Conservation (phyloP, 2,329 filamentous ascomycete genomes). For the Hymenoscyphus repandus region DNA sequence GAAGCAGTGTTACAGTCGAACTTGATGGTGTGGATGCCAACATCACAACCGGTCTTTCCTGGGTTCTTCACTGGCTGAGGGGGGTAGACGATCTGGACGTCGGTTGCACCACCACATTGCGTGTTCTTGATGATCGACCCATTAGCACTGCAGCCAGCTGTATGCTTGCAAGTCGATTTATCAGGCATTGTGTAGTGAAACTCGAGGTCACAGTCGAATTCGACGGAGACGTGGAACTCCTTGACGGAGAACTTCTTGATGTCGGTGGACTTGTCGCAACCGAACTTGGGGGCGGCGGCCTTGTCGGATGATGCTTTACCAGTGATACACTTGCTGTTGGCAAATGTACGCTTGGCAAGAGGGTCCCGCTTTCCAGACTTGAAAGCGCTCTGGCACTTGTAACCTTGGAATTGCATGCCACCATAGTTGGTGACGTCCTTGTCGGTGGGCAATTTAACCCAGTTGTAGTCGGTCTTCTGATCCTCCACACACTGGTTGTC, state of each 20-base stretch:
- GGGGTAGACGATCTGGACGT: slow-evolving; percentile 66
- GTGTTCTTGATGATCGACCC: slow-evolving; percentile 72
- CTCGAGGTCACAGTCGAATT: slow-evolving; percentile 73
- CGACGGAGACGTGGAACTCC: slow-evolving; percentile 65
- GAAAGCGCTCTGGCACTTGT: slow-evolving; percentile 58
- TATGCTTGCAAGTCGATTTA: slow-evolving; percentile 76
- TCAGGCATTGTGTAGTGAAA: slow-evolving; percentile 86
- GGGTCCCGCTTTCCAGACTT: slow-evolving; percentile 49
- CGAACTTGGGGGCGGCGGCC: slow-evolving; percentile 52
- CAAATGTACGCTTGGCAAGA: slow-evolving; percentile 31
- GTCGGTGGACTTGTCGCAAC: slow-evolving; percentile 41
- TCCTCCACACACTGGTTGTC: slow-evolving; percentile 71
- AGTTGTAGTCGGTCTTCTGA: slow-evolving; percentile 69
- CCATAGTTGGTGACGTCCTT: slow-evolving; percentile 56
- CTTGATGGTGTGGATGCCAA: slow-evolving; percentile 68
- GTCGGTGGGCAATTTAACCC: slow-evolving; percentile 57
- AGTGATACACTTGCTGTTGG: slow-evolving; percentile 51
- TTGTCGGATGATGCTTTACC: slow-evolving; percentile 43
- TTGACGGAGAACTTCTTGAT: slow-evolving; percentile 64
- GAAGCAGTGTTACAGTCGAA: slow-evolving; percentile 60
- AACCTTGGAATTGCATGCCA: slow-evolving; percentile 70
- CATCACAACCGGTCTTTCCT: slow-evolving; percentile 52
- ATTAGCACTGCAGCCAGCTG: slow-evolving; percentile 57
- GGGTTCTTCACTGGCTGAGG: slow-evolving; percentile 45
- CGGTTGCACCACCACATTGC: slow-evolving; percentile 87